Percentiles rank a stretch among this genome's conserved stretches.
phyloP scores from a whole-genome alignment of 768 basidiomycete species.

The Neoboletus subvelutipes region DNA sequence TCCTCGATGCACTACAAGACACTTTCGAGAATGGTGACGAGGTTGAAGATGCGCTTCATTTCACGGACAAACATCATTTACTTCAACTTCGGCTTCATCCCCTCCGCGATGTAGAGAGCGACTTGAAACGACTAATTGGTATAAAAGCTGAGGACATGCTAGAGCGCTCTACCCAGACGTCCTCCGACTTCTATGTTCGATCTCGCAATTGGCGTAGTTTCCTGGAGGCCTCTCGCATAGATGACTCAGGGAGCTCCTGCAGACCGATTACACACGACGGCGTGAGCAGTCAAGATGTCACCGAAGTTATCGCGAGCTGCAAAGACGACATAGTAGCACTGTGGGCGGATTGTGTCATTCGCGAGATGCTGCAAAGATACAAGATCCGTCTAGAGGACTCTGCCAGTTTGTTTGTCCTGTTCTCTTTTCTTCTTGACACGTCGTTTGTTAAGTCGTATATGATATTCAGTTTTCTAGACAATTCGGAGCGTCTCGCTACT shows the following conservation, averaged over 20 bases:
- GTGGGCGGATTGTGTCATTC: constrained; percentile 61
- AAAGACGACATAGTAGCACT: constrained; percentile 63
- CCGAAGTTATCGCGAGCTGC: constrained; percentile 55
- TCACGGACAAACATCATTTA: constrained; percentile 51
- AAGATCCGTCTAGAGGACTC: constrained; percentile 58
- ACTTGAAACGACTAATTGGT: constrained; percentile 61
- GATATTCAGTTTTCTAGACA: constrained; percentile 58
- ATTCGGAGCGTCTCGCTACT: constrained; percentile 62
- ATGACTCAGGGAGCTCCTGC: constrained; percentile 6
- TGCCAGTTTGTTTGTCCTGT: constrained; percentile 57
- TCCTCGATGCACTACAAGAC: constrained; percentile 43
- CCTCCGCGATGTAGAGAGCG: constrained; percentile 57
- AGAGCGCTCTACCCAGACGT: constrained; percentile 38
- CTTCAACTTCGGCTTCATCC: constrained; percentile 65
- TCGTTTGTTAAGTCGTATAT: not conserved
- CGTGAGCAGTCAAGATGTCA: constrained; percentile 39
- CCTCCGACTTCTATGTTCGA: constrained; percentile 51
- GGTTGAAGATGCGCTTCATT: constrained; percentile 32
- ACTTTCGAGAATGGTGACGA: constrained; percentile 45
- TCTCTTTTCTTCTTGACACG: not conserved
- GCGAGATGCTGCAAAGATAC: constrained; percentile 45
- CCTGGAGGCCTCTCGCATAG: constrained; percentile 28
- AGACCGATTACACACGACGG: constrained; percentile 17
- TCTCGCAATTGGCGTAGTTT: constrained; percentile 46
- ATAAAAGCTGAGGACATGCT: constrained; percentile 40